Evolutionary conservation across 2,329 filamentous ascomycete genomes (phyloP).

Genomic region (Pestalotiopsis sp.): DNA sequence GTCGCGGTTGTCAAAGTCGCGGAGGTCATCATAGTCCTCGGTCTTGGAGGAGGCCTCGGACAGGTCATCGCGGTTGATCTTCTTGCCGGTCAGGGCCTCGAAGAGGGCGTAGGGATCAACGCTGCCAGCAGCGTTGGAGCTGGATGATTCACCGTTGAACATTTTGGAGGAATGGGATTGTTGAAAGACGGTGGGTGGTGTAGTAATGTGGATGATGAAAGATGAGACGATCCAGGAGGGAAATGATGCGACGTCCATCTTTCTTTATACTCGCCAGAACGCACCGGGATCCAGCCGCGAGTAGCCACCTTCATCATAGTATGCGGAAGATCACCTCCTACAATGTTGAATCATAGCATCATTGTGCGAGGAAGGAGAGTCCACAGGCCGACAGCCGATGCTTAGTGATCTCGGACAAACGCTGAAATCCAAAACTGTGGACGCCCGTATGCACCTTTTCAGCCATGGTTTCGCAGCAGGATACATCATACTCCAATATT

Average conservation of each 20-base stretch:
- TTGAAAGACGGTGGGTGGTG: not conserved
- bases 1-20: conserved; percentile 24
- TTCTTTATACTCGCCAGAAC: not conserved
- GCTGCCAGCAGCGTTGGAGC: conserved; percentile 7
- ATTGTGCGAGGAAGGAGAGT: not conserved
- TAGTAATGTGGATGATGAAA: not conserved
- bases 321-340: not conserved
- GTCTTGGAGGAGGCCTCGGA: conserved; percentile 25
- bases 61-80: conserved; percentile 25
- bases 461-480: not conserved
- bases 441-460: not conserved
- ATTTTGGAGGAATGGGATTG: not conserved
- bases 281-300: not conserved
- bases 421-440: not conserved
- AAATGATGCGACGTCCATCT: not conserved
- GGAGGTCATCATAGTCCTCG: conserved; percentile 35
- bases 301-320: not conserved
- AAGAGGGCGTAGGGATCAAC: conserved; percentile 38
- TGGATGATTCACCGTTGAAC: conserved; percentile 2
- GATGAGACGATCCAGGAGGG: not conserved
- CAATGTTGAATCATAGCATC: not conserved
- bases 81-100: conserved; percentile 37
- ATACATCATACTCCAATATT: not conserved
- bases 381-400: not conserved
- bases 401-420: not conserved